Evolutionary conservation across 495 filamentous ascomycete species (phyloP).

Genomic region (Cercophora newfieldiana): DNA sequence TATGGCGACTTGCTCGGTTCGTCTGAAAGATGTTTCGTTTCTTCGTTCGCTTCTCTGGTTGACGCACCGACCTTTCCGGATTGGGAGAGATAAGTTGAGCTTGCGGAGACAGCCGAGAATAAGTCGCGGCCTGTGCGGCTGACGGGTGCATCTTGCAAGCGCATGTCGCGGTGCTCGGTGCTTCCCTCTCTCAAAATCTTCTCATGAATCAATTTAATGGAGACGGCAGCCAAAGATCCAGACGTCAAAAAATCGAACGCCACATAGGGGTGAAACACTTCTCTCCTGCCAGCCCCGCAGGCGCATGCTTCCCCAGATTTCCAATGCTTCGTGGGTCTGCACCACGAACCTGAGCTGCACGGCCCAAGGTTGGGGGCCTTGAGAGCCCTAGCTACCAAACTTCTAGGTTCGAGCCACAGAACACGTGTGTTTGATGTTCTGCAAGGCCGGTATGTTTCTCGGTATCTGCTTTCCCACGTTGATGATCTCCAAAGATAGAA

Average conservation of each 20-base stretch:
- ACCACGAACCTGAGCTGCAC: background rate
- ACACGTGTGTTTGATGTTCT: slow-evolving; percentile 19
- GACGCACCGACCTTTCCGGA: slow-evolving; percentile 1
- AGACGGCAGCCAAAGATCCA: background rate
- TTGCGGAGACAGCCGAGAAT: slow-evolving; percentile 8
- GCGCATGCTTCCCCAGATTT: slow-evolving; percentile 4
- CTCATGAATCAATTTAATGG: background rate
- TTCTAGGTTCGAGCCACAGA: background rate
- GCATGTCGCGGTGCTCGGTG: background rate
- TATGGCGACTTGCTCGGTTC: background rate
- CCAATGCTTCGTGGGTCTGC: background rate
- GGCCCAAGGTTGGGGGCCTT: slow-evolving; percentile 12
- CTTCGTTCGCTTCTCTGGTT: slow-evolving; percentile 21
- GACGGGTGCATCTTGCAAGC: slow-evolving; percentile 14
- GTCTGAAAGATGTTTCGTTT: slow-evolving; percentile 22
- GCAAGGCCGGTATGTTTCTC: slow-evolving; percentile 9
- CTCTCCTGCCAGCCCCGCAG: background rate
- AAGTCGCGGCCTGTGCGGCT: slow-evolving; percentile 26
- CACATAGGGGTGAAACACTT: background rate
- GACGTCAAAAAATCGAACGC: background rate
- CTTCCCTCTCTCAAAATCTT: background rate
- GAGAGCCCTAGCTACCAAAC: background rate
- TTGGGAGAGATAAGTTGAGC: background rate
- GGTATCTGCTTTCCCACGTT: background rate
- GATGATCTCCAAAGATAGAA: slow-evolving; percentile 2